Percentiles rank a stretch among this genome's conserved stretches.
phyloP scores from a whole-genome alignment of 352 stramenopile genomes.

The Albugo laibachii region DNA sequence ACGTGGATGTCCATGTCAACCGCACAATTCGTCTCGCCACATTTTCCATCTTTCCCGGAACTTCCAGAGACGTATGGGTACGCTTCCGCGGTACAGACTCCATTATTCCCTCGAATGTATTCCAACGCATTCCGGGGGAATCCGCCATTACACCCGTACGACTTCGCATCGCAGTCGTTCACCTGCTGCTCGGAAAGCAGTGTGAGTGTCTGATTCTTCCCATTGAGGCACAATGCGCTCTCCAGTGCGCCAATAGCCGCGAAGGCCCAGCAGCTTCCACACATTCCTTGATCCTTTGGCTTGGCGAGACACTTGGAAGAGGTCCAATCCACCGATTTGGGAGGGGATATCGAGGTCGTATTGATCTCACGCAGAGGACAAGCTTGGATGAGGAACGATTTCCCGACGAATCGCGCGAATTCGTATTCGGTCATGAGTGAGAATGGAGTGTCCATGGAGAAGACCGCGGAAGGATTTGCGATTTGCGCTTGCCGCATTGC shows the following conservation, averaged over 20 bases:
- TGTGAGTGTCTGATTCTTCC: slow-evolving; percentile 1
- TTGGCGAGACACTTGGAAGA: slow-evolving; percentile 8
- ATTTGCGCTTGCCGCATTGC: slow-evolving; percentile 22
- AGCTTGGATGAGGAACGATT: slow-evolving; percentile 10
- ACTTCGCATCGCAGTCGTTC: background rate
- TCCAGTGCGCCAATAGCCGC: slow-evolving; percentile 5
- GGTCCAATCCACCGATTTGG: slow-evolving; percentile 4
- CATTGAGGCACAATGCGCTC: slow-evolving; percentile 9
- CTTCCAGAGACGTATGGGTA: background rate
- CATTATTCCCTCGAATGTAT: background rate
- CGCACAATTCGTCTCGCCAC: background rate
- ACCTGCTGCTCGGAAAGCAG: slow-evolving; percentile 2
- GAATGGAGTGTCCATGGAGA: slow-evolving; percentile 51
- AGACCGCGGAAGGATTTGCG: slow-evolving; percentile 31
- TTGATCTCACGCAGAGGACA: background rate
- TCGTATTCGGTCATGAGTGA: slow-evolving; percentile 50
- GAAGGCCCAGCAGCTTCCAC: slow-evolving; percentile 9
- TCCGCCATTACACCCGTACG: slow-evolving; percentile 1
- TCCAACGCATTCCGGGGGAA: background rate
- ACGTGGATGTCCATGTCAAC: background rate
- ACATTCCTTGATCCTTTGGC: slow-evolving; percentile 10
- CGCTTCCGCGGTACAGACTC: background rate
- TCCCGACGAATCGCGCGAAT: slow-evolving; percentile 28
- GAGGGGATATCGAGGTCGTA: slow-evolving; percentile 1
- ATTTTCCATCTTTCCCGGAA: background rate